Evolutionary conservation across 2,329 filamentous ascomycete genomes (phyloP), one percentile per base, ranked within the genome.

Genomic region (Daldinia eschscholtzii): DNA sequence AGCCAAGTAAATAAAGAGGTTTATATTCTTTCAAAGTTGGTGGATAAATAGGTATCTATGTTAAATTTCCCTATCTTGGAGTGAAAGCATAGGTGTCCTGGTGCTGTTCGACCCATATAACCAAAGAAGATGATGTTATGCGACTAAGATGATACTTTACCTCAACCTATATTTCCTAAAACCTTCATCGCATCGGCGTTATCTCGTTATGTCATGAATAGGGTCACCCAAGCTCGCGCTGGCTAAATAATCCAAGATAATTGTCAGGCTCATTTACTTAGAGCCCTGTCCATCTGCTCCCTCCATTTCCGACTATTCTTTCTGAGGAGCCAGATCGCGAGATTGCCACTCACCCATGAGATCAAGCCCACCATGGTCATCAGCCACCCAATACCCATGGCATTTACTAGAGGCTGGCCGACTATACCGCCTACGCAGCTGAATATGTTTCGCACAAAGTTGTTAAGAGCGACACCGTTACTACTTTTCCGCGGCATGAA

Each of bases 371-470:
- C 41, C 74, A 73, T 86, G 0, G 92, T 94, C 71, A 93, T 92
- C 0, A 94, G 80, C 91, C 91, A 94, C 0, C 92, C 93, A 70
- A 91, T 88, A 2, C 92, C 91, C 68, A 94, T 91, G 2, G 84
- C 90, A 18, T 85, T 76, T 61, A 95, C 91, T 62, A 93, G 84
- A 0, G 93, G 92, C 68, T 91, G 86, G 0, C 91, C 88, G 18
- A 94, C 87, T 35, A 94, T 79, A 48, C 87, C 86, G 9, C 91
- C 92, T 0, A 93, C 84, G 68, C 91, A 94, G 57, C 87, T 89
- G 74, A 94, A 90, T 42, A 94, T 92, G 73, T 95, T 96, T 55
- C 93, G 84, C 58, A 93, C 84, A 75, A 95, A 93, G 77, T 95
- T 95, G 79, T 95, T 94, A 48, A 94, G 83, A 0, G 93, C 93